A percentile compares a stretch with the other conserved stretches of the same genome.
Conservation (phyloP, 139 green algal species). For the Eudorina sp. region DNA sequence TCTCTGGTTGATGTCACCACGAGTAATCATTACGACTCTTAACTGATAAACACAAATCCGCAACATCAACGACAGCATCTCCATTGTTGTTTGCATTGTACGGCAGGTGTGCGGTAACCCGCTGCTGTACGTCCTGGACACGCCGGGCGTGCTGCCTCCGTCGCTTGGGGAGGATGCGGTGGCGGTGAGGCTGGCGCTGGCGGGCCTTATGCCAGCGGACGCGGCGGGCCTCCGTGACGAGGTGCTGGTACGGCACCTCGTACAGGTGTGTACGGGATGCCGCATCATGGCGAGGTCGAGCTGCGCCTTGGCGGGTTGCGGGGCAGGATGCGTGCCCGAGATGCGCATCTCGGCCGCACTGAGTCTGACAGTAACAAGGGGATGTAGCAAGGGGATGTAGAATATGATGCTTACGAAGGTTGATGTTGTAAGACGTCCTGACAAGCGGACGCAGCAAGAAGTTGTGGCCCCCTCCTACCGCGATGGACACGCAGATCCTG, state of each 20-base stretch:
- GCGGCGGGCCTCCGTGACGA: not conserved
- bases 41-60: too few species aligned
- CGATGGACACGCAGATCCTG: not conserved
- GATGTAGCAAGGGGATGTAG: not conserved
- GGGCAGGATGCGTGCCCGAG: not conserved
- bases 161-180: constrained; percentile 27
- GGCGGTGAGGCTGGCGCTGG: constrained; percentile 42
- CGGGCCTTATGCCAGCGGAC: constrained; percentile 47
- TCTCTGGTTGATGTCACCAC: too few species aligned
- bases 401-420: not conserved
- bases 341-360: not conserved
- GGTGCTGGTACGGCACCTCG: constrained; percentile 24
- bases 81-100: too few species aligned
- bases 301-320: not conserved
- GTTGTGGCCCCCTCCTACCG: not conserved
- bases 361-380: too few species aligned
- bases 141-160: constrained; percentile 56
- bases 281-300: too few species aligned
- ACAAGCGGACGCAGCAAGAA: not conserved
- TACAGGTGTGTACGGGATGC: constrained; percentile 18
- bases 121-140: constrained; percentile 59
- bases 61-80: too few species aligned
- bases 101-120: constrained; percentile 30
- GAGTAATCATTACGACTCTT: too few species aligned
- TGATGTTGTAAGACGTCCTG: not conserved